Evolutionary conservation across 192 early-diverging fungal species (phyloP), one percentile per base, ranked within the genome.

Genomic region (Podila epicladia): DNA sequence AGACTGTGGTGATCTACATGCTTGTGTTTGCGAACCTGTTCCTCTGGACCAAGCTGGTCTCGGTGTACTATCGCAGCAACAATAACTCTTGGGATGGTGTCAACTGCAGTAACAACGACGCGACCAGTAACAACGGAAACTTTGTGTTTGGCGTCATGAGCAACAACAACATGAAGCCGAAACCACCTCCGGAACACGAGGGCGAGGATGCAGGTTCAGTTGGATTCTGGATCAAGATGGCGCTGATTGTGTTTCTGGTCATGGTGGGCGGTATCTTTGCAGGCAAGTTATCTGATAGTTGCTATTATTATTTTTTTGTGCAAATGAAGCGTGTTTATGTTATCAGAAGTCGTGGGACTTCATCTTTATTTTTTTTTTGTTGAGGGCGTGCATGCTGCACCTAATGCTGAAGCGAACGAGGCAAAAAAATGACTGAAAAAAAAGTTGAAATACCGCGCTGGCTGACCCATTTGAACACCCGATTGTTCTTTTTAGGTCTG

Each of bases 231-330:
- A 19, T 89, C 19, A 83, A 82, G 61, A 72, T 91, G 58, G 65
- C 53, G 22, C 63, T 88, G 5, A 91, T 90, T 53, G 82, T 88
- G 8, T 62, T 88, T 32, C 86, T 95, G 33, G 94, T 95, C 17
- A 82, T 95, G 59, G 26, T 91, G 29, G 94, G 94, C 50, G 94
- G 94, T 9, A 79, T 95, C 61, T 87, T 95, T 74, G 93, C 94
- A 20, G 94, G 91, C 83, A 65, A 63, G 66, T 72, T 17, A 12
- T 15, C 41, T 41, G 41, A 13, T 11, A 4, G 22, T 59, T 28
- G 35, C 60, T 38, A n/a, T n/a, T n/a, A n/a, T n/a, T n/a, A n/a
- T n/a, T n/a, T n/a, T n/a, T 72, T 31, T 72, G 26, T 19, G 41
- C 41, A 15, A 3, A 11, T 15, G 41, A 45, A 15, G 41, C 41